Base-by-base conservation (phyloP, 371 early-diverging fungal species). In the Batrachochytrium dendrobatidis region DNA sequence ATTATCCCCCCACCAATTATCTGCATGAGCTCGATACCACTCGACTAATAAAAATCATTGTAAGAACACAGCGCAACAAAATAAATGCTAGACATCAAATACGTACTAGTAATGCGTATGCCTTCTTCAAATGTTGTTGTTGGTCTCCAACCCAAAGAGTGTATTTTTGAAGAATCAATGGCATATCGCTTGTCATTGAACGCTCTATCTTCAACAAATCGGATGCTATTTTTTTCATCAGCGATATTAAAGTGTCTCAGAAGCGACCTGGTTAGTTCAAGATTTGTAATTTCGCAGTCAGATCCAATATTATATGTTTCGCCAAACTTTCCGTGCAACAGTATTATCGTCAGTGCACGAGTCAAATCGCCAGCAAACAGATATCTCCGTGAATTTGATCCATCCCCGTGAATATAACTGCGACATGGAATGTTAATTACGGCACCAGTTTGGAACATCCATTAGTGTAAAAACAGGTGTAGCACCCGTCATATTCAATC, bases 291-390 rank as follows among this genome's bases (percentile, higher is more conserved):
- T 61, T 92, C 92, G 58, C 77, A 77, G 5, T 86, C 83, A 28
- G 84, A 76, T 0, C 90, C 90, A 54, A 92, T 88, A 68, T 92
- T 92, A 73, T 92, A 92, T 12, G 85, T 84, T 61, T 87, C 82
- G 17, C 91, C 91, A 10, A 81, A 64, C 29, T 69, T 58, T 15
- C 82, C 82, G 22, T 76, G 70, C 53, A 88, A 82, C 43, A 90
- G 71, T 34, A 92, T 83, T 3, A 80, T 61, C 55, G 86, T 83
- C 48, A 92, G 71, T 10, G 91, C 92, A 61, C 85, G 79, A 0
- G 83, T 85, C 6, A 85, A 83, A 70, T 92, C 92, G 0, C 83
- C 74, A 1, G 83, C 89, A 72, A 86, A 88, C 35, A 92, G 66
- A 64, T 90, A 92, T 58, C 83, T 86, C 28, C 92, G 74, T 1